phyloP scores from a whole-genome alignment of 164 flowering plant genomes.

The Platanus orientalis region DNA sequence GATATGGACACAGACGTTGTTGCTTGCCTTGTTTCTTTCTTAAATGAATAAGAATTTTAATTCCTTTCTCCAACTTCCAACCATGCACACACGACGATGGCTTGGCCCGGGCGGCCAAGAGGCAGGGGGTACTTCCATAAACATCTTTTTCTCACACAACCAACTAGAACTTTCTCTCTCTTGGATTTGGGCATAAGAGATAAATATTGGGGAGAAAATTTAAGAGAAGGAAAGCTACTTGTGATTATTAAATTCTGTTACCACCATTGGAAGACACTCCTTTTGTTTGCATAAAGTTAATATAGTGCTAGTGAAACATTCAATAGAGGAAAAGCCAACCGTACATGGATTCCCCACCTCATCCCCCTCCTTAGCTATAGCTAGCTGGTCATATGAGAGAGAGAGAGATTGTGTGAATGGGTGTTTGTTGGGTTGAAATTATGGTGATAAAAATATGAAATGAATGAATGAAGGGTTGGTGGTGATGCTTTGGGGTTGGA shows the following conservation, averaged over 20 bases:
- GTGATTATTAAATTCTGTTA: constrained; percentile 2
- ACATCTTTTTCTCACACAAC: neutral
- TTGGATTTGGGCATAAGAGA: neutral
- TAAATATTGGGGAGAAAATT: neutral
- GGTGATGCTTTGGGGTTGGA: neutral
- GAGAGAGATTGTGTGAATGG: neutral
- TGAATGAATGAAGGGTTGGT: neutral
- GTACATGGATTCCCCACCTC: no score
- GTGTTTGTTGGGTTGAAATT: neutral
- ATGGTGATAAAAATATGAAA: neutral
- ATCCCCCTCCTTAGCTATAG: neutral
- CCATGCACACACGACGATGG: neutral
- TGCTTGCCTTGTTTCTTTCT: neutral
- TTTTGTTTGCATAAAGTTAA: no score
- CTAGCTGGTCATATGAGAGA: neutral
- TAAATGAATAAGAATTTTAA: neutral
- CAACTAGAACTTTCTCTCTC: neutral
- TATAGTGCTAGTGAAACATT: no score
- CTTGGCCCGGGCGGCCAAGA: neutral
- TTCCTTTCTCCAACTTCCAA: neutral
- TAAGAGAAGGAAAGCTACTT: neutral
- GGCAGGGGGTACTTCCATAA: neutral
- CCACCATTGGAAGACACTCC: neutral
- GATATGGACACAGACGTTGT: neutral
- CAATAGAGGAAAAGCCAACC: no score